Base-by-base conservation (phyloP, 2,329 filamentous ascomycete genomes). In the Rhynchosporium agropyri region DNA sequence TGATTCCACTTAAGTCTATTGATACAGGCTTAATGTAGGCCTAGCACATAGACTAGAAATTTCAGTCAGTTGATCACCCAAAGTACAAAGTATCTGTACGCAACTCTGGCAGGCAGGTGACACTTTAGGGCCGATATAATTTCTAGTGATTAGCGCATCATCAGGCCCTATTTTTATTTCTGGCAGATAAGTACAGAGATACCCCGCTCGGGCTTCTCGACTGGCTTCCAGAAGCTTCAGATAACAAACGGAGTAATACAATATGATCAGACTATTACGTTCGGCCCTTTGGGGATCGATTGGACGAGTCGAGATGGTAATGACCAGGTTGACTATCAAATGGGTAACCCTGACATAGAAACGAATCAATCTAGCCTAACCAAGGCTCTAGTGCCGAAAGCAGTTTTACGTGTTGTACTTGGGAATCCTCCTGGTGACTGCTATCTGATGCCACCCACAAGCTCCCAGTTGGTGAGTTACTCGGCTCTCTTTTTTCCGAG, bases 191-290 rank as follows among this genome's bases (percentile, higher is more conserved):
- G 26, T 13, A 51, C 31, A 26, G 4, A 20, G n/a, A 1, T 48
- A 10, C 50, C 50, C 50, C 50, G 33, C 50, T 53, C 29, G 20
- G 9, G 4, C 33, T 54, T 54, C 51, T 54, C 15, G 51, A 33
- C 29, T 40, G 33, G n/a, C n/a, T 54, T 54, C 51, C 51, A 54
- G 20, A 54, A 54, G 15, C 12, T 36, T 28, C 51, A 13, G 28
- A 40, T 29, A 9, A 40, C 7, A 20, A 4, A 20, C 29, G 1
- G 3, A 36, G 33, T 6, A 36, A 36, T 10, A 6, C 33, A 36
- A 36, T 5, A 36, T 3, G 9, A 10, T 10, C 33, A 36, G 33
- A 5, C 33, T 10, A 36, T 20, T 20, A 20, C 20, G 20, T 20
- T 20, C 20, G 20, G 20, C 20, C 20, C 20, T 20, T 20, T 20